Evolutionary conservation across 495 filamentous ascomycete genomes (phyloP).

Genomic region (Wilcoxina mikolae): DNA sequence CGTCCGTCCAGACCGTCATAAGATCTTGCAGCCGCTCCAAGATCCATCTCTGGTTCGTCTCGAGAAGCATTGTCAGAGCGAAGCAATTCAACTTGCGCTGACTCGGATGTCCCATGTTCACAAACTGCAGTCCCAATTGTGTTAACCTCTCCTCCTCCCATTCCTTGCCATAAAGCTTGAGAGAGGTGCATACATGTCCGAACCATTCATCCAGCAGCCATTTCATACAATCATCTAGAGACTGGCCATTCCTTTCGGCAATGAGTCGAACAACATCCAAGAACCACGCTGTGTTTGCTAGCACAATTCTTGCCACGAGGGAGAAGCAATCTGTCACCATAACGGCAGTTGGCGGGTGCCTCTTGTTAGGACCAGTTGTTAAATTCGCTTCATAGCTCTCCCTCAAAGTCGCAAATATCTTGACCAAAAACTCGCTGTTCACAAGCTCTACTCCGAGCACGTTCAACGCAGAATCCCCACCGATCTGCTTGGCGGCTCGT

Average conservation of each 20-base stretch:
- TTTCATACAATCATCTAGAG: conserved; percentile 39
- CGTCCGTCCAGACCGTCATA: conserved; percentile 54
- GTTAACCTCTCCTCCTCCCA: neutral
- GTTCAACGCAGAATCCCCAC: conserved; percentile 48
- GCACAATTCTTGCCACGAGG: conserved; percentile 63
- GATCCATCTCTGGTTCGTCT: conserved; percentile 40
- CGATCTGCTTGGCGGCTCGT: conserved; percentile 50
- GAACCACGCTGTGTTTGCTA: conserved; percentile 53
- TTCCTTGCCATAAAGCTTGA: neutral
- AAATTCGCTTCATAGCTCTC: conserved; percentile 56
- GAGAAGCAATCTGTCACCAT: conserved; percentile 70
- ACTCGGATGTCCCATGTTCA: conserved; percentile 58
- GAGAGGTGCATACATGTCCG: conserved; percentile 34
- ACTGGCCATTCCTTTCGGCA: conserved; percentile 26
- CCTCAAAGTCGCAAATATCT: conserved; percentile 55
- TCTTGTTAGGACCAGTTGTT: conserved; percentile 60
- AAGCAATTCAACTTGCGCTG: conserved; percentile 70
- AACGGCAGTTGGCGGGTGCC: conserved; percentile 44
- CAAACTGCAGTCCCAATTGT: conserved; percentile 35
- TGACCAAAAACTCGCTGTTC: conserved; percentile 47
- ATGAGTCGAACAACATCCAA: conserved; percentile 40
- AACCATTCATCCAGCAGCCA: conserved; percentile 89
- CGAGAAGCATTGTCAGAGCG: conserved; percentile 65
- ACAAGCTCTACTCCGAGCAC: conserved; percentile 54
- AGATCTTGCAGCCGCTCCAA: conserved; percentile 47